Percentiles rank a stretch among this genome's conserved stretches.
phyloP scores from a whole-genome alignment of 192 early-diverging fungal genomes.

The Rhizophagus clarus region DNA sequence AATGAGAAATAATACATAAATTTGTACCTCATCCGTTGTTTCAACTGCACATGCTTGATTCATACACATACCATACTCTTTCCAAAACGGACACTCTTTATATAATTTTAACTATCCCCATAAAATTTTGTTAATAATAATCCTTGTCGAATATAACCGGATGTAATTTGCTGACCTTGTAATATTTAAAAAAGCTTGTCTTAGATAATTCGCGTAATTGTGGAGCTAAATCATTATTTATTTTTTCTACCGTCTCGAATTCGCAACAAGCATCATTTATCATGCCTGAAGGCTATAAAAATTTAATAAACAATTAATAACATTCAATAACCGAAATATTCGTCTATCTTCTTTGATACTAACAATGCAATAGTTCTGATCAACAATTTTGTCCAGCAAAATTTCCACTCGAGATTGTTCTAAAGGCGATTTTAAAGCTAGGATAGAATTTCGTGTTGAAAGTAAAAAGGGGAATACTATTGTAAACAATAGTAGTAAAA shows the following conservation, averaged over 20 bases:
- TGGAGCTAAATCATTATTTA: constrained; percentile 73
- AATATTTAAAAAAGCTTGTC: constrained; percentile 90
- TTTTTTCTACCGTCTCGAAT: constrained; percentile 71
- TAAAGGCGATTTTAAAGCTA: not conserved
- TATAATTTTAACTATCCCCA: constrained; percentile 61
- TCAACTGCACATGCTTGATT: constrained; percentile 70
- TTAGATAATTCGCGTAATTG: constrained; percentile 76
- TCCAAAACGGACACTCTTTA: constrained; percentile 79
- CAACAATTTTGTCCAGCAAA: constrained; percentile 14
- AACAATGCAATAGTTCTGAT: constrained; percentile 1
- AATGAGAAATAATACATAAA: constrained; percentile 13
- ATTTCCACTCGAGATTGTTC: not conserved
- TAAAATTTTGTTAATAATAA: not conserved
- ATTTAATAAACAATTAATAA: not conserved
- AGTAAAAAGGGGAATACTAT: not conserved
- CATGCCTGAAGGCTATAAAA: constrained; percentile 50
- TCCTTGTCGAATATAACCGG: not conserved
- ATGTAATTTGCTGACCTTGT: constrained; percentile 58
- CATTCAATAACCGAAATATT: not conserved
- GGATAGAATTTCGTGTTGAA: not conserved
- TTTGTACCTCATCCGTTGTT: constrained; percentile 59
- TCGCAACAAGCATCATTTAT: constrained; percentile 71
- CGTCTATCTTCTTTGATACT: not conserved
- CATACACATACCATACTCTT: constrained; percentile 60
- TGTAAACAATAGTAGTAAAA: not conserved